Conservation (phyloP, 306 rosid genomes). For the Psophocarpus tetragonolobus region DNA sequence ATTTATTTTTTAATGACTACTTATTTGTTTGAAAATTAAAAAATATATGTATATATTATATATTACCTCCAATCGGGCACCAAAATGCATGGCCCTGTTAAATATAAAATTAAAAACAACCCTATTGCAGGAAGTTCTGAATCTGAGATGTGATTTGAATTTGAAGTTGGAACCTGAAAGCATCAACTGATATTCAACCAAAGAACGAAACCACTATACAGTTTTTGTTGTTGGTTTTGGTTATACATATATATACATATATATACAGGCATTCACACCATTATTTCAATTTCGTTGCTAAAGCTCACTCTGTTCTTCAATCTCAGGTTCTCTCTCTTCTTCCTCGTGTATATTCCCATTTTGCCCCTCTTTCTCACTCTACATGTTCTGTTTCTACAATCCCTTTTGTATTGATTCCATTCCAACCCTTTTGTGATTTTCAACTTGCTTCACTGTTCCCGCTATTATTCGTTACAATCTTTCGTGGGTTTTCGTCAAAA, state of each 20-base stretch:
- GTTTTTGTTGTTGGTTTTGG: no score
- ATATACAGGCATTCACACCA: background rate
- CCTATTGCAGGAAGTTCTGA: no score
- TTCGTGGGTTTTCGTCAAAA: conserved; percentile 7
- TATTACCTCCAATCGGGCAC: no score
- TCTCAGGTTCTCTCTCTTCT: conserved; percentile 25
- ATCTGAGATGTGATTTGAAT: no score
- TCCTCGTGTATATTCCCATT: conserved; percentile 14
- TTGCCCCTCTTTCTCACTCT: conserved; percentile 21
- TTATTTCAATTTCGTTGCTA: no score
- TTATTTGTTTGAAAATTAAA: no score
- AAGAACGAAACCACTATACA: background rate
- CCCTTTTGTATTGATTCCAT: background rate
- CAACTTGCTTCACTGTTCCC: conserved; percentile 21
- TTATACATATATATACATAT: no score
- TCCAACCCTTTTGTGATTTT: conserved; percentile 8
- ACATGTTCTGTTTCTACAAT: background rate
- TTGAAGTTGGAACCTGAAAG: no score
- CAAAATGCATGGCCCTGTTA: no score
- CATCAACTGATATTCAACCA: background rate
- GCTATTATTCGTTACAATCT: background rate
- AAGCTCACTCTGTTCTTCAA: background rate
- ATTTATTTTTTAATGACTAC: no score
- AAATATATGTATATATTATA: no score
- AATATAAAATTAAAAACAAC: no score